phyloP scores from a whole-genome alignment of 1,284 basidiomycete genomes.

The Vanrija sp. region DNA sequence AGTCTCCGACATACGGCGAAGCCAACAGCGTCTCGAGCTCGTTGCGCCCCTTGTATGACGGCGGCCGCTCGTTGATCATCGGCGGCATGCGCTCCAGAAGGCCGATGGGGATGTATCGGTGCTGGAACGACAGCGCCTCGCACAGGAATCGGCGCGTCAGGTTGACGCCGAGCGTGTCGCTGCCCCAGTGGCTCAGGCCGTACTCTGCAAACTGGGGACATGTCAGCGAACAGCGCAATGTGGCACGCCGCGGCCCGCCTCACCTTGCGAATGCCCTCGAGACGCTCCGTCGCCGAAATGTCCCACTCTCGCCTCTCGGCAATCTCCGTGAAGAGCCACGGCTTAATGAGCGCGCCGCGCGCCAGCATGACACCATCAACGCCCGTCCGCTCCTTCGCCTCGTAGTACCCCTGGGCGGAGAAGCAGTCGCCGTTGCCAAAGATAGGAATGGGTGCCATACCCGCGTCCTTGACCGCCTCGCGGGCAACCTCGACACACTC shows the following conservation, averaged over 20 bases:
- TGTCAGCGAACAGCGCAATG: background rate
- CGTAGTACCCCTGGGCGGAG: slow-evolving; percentile 64
- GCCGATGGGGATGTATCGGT: slow-evolving; percentile 91
- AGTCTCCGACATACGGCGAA: slow-evolving; percentile 77
- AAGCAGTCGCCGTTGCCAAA: slow-evolving; percentile 96
- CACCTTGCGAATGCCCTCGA: slow-evolving; percentile 79
- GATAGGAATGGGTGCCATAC: slow-evolving; percentile 76
- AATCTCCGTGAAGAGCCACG: slow-evolving; percentile 95
- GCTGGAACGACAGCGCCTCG: slow-evolving; percentile 90
- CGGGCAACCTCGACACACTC: slow-evolving; percentile 81
- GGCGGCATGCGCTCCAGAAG: slow-evolving; percentile 80
- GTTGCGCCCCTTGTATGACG: slow-evolving; percentile 76
- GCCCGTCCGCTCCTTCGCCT: slow-evolving; percentile 65
- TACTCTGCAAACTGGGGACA: slow-evolving; percentile 67
- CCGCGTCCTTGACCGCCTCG: slow-evolving; percentile 68
- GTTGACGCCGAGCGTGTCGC: slow-evolving; percentile 86
- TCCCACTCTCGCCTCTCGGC: slow-evolving; percentile 92
- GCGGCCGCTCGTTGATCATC: slow-evolving; percentile 84
- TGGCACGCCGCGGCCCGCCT: slow-evolving; percentile 16
- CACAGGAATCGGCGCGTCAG: slow-evolving; percentile 90
- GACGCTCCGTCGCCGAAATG: slow-evolving; percentile 82
- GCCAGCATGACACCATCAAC: slow-evolving; percentile 96
- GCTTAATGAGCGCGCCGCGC: slow-evolving; percentile 89
- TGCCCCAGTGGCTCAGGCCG: slow-evolving; percentile 69
- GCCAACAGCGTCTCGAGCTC: slow-evolving; percentile 85